These are phyloP conservation scores for Orobanche coerulescens DNA, from an alignment of 257 asterid species.

Conservation along the genomic window DNA sequence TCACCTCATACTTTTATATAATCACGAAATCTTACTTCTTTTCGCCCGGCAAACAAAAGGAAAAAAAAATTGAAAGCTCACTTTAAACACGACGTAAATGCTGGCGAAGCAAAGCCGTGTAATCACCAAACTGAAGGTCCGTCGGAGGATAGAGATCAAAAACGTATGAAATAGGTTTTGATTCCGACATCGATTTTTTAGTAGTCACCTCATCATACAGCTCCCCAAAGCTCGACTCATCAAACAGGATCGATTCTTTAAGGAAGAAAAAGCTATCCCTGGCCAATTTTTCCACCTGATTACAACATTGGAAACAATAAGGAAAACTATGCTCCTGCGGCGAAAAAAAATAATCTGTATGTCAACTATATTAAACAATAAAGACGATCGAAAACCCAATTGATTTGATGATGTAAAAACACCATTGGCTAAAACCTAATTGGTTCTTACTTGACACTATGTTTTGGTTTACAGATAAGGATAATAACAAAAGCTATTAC, in stretches of 20 bases:
- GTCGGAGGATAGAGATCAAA: constrained; percentile 49
- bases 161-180: constrained; percentile 64
- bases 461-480: too few species aligned
- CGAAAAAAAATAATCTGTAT: too few species aligned
- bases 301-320: constrained; percentile 12
- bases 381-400: too few species aligned
- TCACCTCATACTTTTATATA: neutral
- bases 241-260: constrained; percentile 52
- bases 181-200: constrained; percentile 36
- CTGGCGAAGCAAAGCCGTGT: constrained; percentile 15
- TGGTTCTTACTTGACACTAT: too few species aligned
- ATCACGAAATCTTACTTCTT: neutral
- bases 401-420: too few species aligned
- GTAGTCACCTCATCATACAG: constrained; percentile 39
- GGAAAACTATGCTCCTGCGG: neutral
- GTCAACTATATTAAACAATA: too few species aligned
- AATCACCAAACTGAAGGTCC: constrained; percentile 32
- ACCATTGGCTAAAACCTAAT: too few species aligned
- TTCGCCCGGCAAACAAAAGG: neutral
- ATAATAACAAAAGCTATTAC: too few species aligned
- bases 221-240: constrained; percentile 59
- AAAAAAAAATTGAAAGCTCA: too few species aligned
- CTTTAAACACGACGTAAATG: constrained; percentile 20
- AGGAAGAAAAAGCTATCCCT: constrained; percentile 74
- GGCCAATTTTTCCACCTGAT: constrained; percentile 80